Evolutionary conservation across 2,329 filamentous ascomycete genomes (phyloP).

Genomic region (Aureobasidium vineae): DNA sequence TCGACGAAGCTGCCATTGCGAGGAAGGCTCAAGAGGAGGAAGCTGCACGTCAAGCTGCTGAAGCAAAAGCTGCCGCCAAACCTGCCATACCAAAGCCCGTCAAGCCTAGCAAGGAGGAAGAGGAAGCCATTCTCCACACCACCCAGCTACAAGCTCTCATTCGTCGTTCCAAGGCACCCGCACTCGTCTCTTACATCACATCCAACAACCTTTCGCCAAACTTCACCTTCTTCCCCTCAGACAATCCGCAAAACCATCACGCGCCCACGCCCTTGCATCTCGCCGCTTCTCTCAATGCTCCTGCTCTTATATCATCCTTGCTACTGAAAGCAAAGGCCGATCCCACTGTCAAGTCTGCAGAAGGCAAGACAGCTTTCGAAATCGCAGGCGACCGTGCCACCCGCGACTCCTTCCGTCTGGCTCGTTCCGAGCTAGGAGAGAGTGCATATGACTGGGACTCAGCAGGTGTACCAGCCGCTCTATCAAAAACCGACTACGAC

Average conservation of each 20-base stretch:
- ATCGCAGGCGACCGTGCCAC: constrained; percentile 82
- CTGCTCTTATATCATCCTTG: constrained; percentile 73
- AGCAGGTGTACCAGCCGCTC: constrained; percentile 67
- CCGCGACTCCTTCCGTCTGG: constrained; percentile 86
- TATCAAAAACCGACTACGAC: constrained; percentile 71
- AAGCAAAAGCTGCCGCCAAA: constrained; percentile 40
- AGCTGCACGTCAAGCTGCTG: constrained; percentile 29
- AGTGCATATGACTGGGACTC: constrained; percentile 72
- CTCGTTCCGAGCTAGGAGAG: constrained; percentile 78
- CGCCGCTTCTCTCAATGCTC: constrained; percentile 75
- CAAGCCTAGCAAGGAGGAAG: constrained; percentile 75
- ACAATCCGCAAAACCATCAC: constrained; percentile 68
- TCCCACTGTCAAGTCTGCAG: constrained; percentile 66
- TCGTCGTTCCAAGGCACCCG: constrained; percentile 84
- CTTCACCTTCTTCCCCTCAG: constrained; percentile 71
- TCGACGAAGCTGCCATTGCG: constrained; percentile 55
- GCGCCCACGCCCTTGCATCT: constrained; percentile 82
- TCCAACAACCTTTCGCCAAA: constrained; percentile 68
- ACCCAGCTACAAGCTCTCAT: constrained; percentile 85
- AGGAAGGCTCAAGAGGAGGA: constrained; percentile 40
- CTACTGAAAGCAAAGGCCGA: constrained; percentile 72
- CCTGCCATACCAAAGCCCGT: constrained; percentile 44
- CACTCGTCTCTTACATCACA: constrained; percentile 77
- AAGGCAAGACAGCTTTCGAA: constrained; percentile 84
- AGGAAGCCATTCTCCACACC: constrained; percentile 78